phyloP scores from a whole-genome alignment of 768 basidiomycete species.

The Fibroporia radiculosa region DNA sequence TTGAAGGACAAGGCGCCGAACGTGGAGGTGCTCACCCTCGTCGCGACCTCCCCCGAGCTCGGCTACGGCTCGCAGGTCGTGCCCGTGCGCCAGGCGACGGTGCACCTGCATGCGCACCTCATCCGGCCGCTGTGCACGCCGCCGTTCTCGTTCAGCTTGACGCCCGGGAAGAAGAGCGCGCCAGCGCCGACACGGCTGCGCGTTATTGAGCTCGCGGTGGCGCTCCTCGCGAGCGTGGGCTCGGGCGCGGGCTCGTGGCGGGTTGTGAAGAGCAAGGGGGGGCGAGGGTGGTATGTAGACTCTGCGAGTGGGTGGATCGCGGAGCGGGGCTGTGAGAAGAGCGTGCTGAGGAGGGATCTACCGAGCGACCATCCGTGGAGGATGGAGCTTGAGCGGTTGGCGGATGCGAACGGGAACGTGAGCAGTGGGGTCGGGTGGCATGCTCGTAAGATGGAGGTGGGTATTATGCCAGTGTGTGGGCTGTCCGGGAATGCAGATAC shows the following conservation, averaged over 20 bases:
- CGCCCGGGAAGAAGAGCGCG: conserved; percentile 22
- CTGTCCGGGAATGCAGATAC: not conserved
- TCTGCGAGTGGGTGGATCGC: conserved; percentile 77
- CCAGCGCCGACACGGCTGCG: conserved; percentile 67
- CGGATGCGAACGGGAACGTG: conserved; percentile 83
- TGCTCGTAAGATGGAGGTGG: conserved; percentile 91
- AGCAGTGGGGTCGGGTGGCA: conserved; percentile 92
- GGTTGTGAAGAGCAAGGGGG: conserved; percentile 86
- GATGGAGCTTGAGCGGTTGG: conserved; percentile 60
- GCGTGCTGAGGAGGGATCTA: conserved; percentile 53
- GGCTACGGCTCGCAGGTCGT: conserved; percentile 38
- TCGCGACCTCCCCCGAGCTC: conserved; percentile 70
- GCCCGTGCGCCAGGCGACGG: conserved; percentile 58
- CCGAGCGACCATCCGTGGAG: conserved; percentile 58
- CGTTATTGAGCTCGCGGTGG: conserved; percentile 77
- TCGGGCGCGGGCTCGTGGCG: conserved; percentile 82
- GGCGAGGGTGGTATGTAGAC: conserved; percentile 93
- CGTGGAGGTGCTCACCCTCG: conserved; percentile 81
- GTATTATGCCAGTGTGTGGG: conserved; percentile 22
- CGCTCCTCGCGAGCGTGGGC: conserved; percentile 64
- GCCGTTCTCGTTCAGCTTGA: conserved; percentile 61
- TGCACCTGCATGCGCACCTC: conserved; percentile 68
- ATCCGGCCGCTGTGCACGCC: conserved; percentile 76
- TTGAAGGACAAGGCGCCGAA: conserved; percentile 57
- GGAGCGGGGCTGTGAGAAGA: conserved; percentile 24